Conservation (phyloP, 306 rosid species). For the Cicer arietinum region DNA sequence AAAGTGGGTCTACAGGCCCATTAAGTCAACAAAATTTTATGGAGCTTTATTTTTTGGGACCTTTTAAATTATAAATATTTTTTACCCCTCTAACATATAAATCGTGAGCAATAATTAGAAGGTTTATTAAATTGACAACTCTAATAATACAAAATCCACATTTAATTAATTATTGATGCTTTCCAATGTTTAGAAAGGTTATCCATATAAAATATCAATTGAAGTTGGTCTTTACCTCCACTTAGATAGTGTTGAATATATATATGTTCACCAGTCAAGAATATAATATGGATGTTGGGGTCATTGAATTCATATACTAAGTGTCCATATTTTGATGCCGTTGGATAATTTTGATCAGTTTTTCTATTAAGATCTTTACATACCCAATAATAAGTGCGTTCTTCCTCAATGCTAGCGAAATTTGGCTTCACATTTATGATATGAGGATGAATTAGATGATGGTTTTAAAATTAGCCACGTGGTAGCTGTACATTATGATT, state of each 20-base stretch:
- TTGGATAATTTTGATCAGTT: slow-evolving; percentile 15
- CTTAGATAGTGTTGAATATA: slow-evolving; percentile 29
- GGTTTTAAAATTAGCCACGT: slow-evolving; percentile 9
- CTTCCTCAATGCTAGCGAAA: not conserved
- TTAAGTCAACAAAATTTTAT: too few species aligned
- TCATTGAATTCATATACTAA: slow-evolving; percentile 20
- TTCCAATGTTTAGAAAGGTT: not conserved
- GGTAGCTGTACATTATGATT: slow-evolving; percentile 14
- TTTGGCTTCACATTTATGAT: not conserved
- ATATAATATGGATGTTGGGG: slow-evolving; percentile 21
- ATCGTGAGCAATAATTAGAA: too few species aligned
- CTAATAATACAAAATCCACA: slow-evolving; percentile 11
- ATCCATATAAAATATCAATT: slow-evolving; percentile 25
- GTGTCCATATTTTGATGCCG: slow-evolving; percentile 21
- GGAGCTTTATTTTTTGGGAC: too few species aligned
- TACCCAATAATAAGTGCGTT: slow-evolving; percentile 18
- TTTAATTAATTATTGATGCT: slow-evolving; percentile 8
- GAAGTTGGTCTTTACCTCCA: not conserved
- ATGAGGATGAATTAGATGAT: not conserved
- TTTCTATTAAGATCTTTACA: slow-evolving; percentile 22
- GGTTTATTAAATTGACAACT: too few species aligned
- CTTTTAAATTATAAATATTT: too few species aligned
- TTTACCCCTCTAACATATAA: too few species aligned
- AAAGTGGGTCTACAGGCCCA: too few species aligned
- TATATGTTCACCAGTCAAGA: slow-evolving; percentile 15